phyloP scores from a whole-genome alignment of 2,329 filamentous ascomycete species.

The Claviceps humidiphila region DNA sequence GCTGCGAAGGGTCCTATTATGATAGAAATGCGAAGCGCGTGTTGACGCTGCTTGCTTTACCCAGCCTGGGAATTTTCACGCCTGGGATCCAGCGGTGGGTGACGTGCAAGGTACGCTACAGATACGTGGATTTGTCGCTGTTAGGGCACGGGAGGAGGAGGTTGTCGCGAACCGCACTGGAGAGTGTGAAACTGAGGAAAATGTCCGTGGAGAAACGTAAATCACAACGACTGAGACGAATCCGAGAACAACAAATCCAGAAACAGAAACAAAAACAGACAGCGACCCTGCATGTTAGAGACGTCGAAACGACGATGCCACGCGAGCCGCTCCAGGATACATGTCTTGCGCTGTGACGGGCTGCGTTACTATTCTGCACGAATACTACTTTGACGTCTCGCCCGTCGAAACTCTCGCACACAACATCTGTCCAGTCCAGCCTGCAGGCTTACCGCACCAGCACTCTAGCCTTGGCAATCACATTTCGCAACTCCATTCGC shows the following conservation, averaged over 20 bases:
- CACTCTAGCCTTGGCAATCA: constrained; percentile 54
- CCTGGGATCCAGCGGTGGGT: constrained; percentile 36
- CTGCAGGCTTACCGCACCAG: constrained; percentile 36
- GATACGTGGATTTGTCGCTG: constrained; percentile 31
- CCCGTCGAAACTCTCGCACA: too few relatives aligned
- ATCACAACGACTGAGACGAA: too few relatives aligned
- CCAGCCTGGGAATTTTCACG: constrained; percentile 35
- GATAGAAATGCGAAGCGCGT: constrained; percentile 9
- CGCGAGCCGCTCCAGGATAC: too few relatives aligned
- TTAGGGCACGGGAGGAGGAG: constrained; percentile 14
- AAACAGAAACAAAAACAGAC: too few relatives aligned
- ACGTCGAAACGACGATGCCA: too few relatives aligned
- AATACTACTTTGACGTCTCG: too few relatives aligned
- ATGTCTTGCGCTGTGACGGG: too few relatives aligned
- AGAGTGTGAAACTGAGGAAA: too few relatives aligned
- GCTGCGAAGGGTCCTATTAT: constrained; percentile 17
- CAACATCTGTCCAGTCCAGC: constrained; percentile 2
- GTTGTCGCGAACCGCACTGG: background rate
- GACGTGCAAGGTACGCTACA: constrained; percentile 36
- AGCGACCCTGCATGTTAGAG: too few relatives aligned
- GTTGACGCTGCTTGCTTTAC: constrained; percentile 36
- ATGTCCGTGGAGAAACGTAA: too few relatives aligned
- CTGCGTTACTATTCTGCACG: too few relatives aligned
- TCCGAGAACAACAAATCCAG: too few relatives aligned
- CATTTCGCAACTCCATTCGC: constrained; percentile 46